Conservation (phyloP, 345 rosid genomes). For the Camelina sativa region DNA sequence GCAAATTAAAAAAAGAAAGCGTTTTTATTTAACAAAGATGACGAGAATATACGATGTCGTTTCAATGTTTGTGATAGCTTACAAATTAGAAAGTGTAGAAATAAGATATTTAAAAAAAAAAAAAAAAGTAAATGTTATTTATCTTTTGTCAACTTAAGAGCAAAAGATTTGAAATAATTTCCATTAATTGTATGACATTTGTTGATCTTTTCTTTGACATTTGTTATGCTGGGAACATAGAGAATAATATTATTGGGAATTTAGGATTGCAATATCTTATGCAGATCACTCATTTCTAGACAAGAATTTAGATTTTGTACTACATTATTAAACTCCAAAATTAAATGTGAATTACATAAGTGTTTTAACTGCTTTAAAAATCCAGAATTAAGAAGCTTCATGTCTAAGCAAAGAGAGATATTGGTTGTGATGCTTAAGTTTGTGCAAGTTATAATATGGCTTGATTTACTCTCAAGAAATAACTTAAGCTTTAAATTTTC, state of each 20-base stretch:
- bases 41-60: conserved; percentile 29
- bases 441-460: background rate
- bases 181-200: background rate
- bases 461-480: conserved; percentile 21
- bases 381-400: conserved; percentile 22
- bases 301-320: conserved; percentile 1
- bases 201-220: too few relatives aligned
- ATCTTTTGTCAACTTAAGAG: background rate
- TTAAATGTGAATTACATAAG: background rate
- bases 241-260: background rate
- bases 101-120: background rate
- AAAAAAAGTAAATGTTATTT: background rate
- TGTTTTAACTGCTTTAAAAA: background rate
- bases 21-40: conserved; percentile 6
- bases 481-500: conserved; percentile 16
- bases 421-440: conserved; percentile 23
- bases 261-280: conserved; percentile 17
- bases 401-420: conserved; percentile 31
- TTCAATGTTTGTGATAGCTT: background rate
- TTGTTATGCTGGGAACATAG: conserved; percentile 1
- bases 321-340: background rate
- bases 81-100: background rate
- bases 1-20: background rate
- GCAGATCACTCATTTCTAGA: background rate
- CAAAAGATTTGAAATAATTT: background rate